Base-by-base conservation (phyloP, 2,329 filamentous ascomycete genomes). In the Penicillium janthinellum region DNA sequence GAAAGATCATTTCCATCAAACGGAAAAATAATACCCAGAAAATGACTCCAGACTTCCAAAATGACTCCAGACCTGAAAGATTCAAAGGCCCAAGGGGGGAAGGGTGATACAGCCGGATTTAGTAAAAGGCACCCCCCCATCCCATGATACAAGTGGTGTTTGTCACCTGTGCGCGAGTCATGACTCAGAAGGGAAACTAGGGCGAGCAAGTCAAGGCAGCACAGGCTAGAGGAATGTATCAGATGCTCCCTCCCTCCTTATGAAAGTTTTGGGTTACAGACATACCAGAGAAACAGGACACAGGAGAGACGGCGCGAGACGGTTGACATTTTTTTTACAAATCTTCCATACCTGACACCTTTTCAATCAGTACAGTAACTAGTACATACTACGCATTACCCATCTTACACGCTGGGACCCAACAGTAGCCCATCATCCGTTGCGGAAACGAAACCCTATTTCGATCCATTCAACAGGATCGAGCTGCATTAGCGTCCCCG, bases 31-130 rank as follows among this genome's bases (percentile, higher is more conserved):
- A 31, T n/a, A 47, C 44, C 25, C 25, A 15, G 28, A 28, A 47
- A 47, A 47, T 28, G 44, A 47, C 44, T 20, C 44, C 8, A 7
- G 25, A 15, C 48, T 22, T 31, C 22, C 22, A 28, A 47, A 47
- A 47, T 28, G 44, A 47, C 44, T 20, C 44, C 8, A 7, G 25
- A 15, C 48, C 12, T 50, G 28, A 50, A 37, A 50, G 31, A 35
- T 50, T n/a, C 48, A 50, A 50, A 50, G 14, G 17, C n/a, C 11
- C 25, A 37, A 50, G 34, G 34, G 48, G 48, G 48, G 48, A 67
- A 67, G 67, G 64, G 64, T 68, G 64, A 68, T 67, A 69, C 67
- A 68, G 61, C 63, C 68, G 60, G 64, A 67, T 64, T 57, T 55
- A 65, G 65, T 63, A 63, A 63, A 66, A 35, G 15, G n/a, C n/a